Base-by-base conservation (phyloP, 2,329 filamentous ascomycete species). In the Hypoxylon rubiginosum region DNA sequence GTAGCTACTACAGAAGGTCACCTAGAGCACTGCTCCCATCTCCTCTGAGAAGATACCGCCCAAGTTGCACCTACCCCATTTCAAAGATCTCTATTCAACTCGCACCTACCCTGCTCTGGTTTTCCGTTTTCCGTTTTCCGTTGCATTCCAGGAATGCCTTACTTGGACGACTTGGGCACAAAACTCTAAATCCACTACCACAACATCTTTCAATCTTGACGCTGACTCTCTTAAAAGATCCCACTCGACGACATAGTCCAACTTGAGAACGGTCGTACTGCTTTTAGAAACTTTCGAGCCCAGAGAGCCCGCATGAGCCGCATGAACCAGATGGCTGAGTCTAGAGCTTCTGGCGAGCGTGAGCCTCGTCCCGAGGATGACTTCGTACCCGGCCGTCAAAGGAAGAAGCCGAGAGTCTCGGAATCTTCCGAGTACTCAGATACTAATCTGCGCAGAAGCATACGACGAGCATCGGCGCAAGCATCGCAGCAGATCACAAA, bases 231-330 rank as follows among this genome's bases (percentile, higher is more conserved):
- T 30, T 32, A n/a, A 39, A 24, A 79, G 77, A 65, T 76, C 34
- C 56, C 73, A 3, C 75, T 75, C 56, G 73, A 78, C 53, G 71
- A 78, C 32, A 9, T 76, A 5, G 63, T 73, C 8, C 54, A 69
- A 32, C 63, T 74, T 34, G 69, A 69, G 30, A 72, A 74, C 43
- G 75, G 75, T 0, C 58, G 36, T 45, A 52, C 57, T 10, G 74
- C 75, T 30, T 21, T 74, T 6, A 46, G 71, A 4, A 52, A 61
- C 32, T 77, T 71, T 54, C 66, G 67, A 45, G 51, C 52, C 19
- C 71, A 58, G 56, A 48, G 53, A 39, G 66, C 66, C n/a, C 45
- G 54, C 43, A 34, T 54, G 10, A 57, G 66, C 2, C 59, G 64
- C 4, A 54, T 60, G 10, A 57, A 66, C 2, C 59, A 65, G 5